phyloP scores from a whole-genome alignment of 768 basidiomycete species.

The Lactarius pseudohatsudake region DNA sequence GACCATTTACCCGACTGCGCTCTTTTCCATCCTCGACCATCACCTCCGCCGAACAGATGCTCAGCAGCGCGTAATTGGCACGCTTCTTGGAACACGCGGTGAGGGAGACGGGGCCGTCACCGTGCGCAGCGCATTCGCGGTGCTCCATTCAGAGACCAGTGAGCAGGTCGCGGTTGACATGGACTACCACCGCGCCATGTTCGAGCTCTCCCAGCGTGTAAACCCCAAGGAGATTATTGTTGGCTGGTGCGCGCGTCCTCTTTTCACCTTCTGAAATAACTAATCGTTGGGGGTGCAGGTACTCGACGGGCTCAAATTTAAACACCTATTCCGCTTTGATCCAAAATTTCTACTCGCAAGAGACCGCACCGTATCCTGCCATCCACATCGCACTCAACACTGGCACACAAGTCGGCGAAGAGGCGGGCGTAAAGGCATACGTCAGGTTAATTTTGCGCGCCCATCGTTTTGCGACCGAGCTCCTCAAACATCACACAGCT shows the following conservation, averaged over 20 bases:
- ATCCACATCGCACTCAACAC: conserved; percentile 92
- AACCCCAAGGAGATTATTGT: conserved; percentile 88
- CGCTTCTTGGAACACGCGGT: conserved; percentile 82
- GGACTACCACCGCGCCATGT: conserved; percentile 94
- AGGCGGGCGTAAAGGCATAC: conserved; percentile 82
- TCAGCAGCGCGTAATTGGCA: conserved; percentile 92
- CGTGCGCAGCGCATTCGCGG: conserved; percentile 84
- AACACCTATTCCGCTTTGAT: conserved; percentile 96
- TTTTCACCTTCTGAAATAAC: conserved; percentile 55
- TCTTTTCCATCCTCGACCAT: conserved; percentile 96
- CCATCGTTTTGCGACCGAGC: neutral
- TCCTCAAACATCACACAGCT: conserved; percentile 43
- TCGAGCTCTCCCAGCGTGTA: conserved; percentile 83
- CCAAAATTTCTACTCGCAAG: conserved; percentile 96
- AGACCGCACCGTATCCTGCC: conserved; percentile 84
- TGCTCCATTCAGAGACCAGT: conserved; percentile 87
- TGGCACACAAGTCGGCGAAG: conserved; percentile 58
- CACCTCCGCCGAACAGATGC: conserved; percentile 82
- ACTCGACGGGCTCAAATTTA: conserved; percentile 86
- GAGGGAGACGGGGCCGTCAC: conserved; percentile 54
- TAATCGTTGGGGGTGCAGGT: conserved; percentile 86
- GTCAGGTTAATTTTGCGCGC: conserved; percentile 54
- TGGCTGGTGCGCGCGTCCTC: conserved; percentile 72
- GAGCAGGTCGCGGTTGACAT: conserved; percentile 96
- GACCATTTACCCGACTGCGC: conserved; percentile 86